Conservation (phyloP, 495 filamentous ascomycete genomes). For the Neurospora sp. region DNA sequence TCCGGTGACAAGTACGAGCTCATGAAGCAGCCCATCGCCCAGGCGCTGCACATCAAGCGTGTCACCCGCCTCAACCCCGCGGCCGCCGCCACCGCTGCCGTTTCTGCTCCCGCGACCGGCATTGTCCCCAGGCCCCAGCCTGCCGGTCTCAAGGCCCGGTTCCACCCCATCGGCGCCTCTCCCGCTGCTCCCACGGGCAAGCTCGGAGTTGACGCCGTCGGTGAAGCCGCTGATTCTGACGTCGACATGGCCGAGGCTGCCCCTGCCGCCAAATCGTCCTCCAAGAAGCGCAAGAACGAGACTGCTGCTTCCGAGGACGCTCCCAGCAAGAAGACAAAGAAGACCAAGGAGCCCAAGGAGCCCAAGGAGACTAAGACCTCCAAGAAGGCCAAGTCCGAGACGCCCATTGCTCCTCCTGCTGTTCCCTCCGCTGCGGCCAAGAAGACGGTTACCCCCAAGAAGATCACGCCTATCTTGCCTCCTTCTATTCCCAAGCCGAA, state of each 20-base stretch:
- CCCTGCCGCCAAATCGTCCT: slow-evolving; percentile 8
- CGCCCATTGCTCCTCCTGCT: slow-evolving; percentile 18
- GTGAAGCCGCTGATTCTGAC: slow-evolving; percentile 14
- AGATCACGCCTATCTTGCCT: slow-evolving; percentile 29
- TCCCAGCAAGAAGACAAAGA: slow-evolving; percentile 8
- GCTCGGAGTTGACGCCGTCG: slow-evolving; percentile 6
- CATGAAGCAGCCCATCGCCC: slow-evolving; percentile 31
- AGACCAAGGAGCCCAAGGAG: neutral
- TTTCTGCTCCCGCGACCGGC: slow-evolving; percentile 12
- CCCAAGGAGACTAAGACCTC: slow-evolving; percentile 14
- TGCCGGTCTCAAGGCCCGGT: slow-evolving; percentile 33
- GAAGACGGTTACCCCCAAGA: slow-evolving; percentile 10
- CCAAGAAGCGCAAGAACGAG: slow-evolving; percentile 38
- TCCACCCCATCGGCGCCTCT: slow-evolving; percentile 30
- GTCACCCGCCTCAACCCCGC: slow-evolving; percentile 30
- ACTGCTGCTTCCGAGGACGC: slow-evolving; percentile 29
- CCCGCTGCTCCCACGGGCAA: slow-evolving; percentile 7
- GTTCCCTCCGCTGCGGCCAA: slow-evolving; percentile 7
- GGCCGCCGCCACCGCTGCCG: slow-evolving; percentile 12
- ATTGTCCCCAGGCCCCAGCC: slow-evolving; percentile 34
- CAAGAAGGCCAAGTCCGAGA: slow-evolving; percentile 21
- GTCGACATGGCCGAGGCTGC: slow-evolving; percentile 19
- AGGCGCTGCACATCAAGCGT: slow-evolving; percentile 32
- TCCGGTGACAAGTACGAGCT: slow-evolving; percentile 29
- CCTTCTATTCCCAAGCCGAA: slow-evolving; percentile 24